Evolutionary conservation across 495 filamentous ascomycete genomes (phyloP), one percentile per base, ranked within the genome.

Genomic region (Penicillium steckii): DNA sequence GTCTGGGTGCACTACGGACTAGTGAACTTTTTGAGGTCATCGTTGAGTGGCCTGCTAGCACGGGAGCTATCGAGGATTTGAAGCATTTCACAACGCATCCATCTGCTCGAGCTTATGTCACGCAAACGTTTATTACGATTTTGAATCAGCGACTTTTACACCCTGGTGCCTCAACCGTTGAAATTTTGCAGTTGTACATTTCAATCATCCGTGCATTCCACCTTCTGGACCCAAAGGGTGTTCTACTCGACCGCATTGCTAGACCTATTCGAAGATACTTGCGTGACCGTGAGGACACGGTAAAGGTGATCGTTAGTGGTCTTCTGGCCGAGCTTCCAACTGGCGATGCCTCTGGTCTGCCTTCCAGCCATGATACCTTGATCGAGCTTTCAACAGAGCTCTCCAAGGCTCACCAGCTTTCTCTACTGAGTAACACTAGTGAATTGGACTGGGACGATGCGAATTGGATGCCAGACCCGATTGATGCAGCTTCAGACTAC

Each of bases 401-500:
- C 40, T 77, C 80, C 45, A 77, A 86, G 65, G 74, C 85, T 46
- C 64, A 80, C 46, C 72, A 80, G 44, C 67, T 78, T 30, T 73
- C 73, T 23, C 68, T 57, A 44, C 72, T 69, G 44, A 71, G 71
- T 9, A 79, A 81, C 7, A 80, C 83, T 32, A 82, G 88, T 43
- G 89, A 89, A 33, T 70, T 94, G 9, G 88, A 95, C 68, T 97
- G 84, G 80, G 82, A 92, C 57, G 91, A 97, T 65, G 85, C 95
- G 83, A 80, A 81, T 48, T 99, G 94, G 94, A 75, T 87, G 15
- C 94, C 94, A 1, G 88, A 95, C 60, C 94, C 94, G 2, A 80
- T 95, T 22, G 94, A 99, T 65, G 95, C 94, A 1, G 90, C 88
- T 13, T 88, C 89, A 7, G 92, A 95, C 57, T 97, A 95, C 70